These are phyloP conservation scores for Yamadazyma sp. DNA, from an alignment of 1,139 yeast species.

Conservation along the genomic window DNA sequence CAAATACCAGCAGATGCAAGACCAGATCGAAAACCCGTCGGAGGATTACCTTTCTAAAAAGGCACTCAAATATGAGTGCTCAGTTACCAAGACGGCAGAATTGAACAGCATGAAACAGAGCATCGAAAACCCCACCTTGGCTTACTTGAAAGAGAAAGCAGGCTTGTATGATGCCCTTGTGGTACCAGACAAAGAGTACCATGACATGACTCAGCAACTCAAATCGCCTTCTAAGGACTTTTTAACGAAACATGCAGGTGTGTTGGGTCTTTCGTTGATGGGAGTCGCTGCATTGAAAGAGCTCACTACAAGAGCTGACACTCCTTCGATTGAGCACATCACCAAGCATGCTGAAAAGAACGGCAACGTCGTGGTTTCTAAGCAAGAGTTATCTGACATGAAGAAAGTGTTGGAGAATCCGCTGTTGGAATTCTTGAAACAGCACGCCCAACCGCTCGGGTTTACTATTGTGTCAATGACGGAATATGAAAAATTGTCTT, in stretches of 20 bases:
- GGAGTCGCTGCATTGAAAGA: constrained; percentile 12
- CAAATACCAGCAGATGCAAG: constrained; percentile 21
- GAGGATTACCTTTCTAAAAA: constrained; percentile 30
- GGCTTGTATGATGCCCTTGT: constrained; percentile 16
- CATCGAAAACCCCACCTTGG: constrained; percentile 24
- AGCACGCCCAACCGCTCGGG: constrained; percentile 19
- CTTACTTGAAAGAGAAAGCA: constrained; percentile 28
- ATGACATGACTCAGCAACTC: constrained; percentile 17
- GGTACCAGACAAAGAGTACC: constrained; percentile 21
- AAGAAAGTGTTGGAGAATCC: constrained; percentile 18
- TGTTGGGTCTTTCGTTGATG: constrained; percentile 15
- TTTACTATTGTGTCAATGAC: constrained; percentile 21
- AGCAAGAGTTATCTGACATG: constrained; percentile 22
- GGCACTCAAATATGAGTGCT: constrained; percentile 28
- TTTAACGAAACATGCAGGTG: constrained; percentile 14
- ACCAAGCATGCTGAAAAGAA: constrained; percentile 18
- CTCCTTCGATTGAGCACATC: constrained; percentile 14
- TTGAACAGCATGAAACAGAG: constrained; percentile 14
- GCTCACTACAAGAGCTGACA: constrained; percentile 15
- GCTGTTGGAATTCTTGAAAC: constrained; percentile 19
- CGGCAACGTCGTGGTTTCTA: constrained; percentile 20
- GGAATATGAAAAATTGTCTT: constrained; percentile 26
- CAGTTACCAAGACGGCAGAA: constrained; percentile 25
- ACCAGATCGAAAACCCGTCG: constrained; percentile 21
- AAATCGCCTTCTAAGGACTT: constrained; percentile 20